A percentile compares a stretch with the other conserved stretches of the same genome.
Conservation (phyloP, 306 rosid genomes). For the Acacia acuminata region DNA sequence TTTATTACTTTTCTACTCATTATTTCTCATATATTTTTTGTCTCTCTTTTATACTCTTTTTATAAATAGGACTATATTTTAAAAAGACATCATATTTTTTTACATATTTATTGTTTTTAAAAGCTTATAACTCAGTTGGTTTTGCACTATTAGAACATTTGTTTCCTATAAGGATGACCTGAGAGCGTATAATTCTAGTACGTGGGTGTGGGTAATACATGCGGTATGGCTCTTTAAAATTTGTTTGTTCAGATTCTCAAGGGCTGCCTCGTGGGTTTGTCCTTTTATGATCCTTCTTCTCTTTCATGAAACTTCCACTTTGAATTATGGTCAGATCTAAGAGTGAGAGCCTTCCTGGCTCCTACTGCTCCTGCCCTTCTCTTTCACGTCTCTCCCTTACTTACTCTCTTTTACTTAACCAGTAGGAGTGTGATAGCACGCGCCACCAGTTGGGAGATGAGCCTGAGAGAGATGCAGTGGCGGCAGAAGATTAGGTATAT, state of each 20-base stretch:
- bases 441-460: not conserved
- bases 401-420: not conserved
- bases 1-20: no score
- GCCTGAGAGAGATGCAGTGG: not conserved
- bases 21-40: no score
- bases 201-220: no score
- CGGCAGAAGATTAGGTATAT: not conserved
- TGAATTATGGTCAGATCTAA: not conserved
- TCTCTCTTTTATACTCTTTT: no score
- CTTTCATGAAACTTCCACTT: not conserved
- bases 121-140: no score
- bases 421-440: constrained; percentile 14
- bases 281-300: constrained; percentile 30
- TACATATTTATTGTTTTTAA: no score
- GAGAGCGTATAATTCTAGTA: no score
- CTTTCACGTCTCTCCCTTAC: not conserved
- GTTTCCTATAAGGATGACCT: no score
- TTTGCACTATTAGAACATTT: no score
- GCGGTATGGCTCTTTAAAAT: not conserved
- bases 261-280: constrained; percentile 47
- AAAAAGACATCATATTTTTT: no score
- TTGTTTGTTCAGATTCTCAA: not conserved
- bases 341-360: not conserved
- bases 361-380: not conserved
- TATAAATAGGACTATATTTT: no score